phyloP scores from a whole-genome alignment of 2,329 filamentous ascomycete genomes.

The Aspergillus viridinutans region DNA sequence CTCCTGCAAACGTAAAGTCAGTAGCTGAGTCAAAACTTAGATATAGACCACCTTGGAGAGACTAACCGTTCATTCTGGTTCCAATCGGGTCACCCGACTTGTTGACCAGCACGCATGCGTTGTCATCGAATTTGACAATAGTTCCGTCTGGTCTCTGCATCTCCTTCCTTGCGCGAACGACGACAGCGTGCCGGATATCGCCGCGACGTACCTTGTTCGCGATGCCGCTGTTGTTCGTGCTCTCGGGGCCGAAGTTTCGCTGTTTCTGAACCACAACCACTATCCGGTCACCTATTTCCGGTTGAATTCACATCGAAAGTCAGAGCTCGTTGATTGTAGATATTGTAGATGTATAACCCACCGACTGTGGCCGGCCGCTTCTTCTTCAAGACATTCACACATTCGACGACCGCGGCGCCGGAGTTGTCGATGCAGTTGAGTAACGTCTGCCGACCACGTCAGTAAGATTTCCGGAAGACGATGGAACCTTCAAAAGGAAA shows the following conservation, averaged over 20 bases:
- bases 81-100: constrained; percentile 95
- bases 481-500: neutral
- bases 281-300: constrained; percentile 75
- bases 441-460: constrained; percentile 63
- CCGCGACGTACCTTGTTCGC: constrained; percentile 94
- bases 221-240: constrained; percentile 66
- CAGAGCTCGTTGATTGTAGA: neutral
- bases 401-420: constrained; percentile 94
- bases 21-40: neutral
- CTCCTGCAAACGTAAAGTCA: constrained; percentile 48
- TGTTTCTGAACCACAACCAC: constrained; percentile 98
- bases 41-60: neutral
- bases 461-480: constrained; percentile 7
- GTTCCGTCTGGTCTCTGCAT: constrained; percentile 83
- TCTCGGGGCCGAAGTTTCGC: constrained; percentile 68
- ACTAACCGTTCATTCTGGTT: constrained; percentile 74
- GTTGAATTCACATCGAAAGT: neutral
- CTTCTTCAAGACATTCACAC: constrained; percentile 85
- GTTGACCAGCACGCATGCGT: constrained; percentile 95
- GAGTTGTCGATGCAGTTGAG: constrained; percentile 99
- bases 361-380: constrained; percentile 82
- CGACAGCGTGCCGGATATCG: constrained; percentile 92
- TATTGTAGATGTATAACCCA: constrained; percentile 43
- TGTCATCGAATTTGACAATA: constrained; percentile 92
- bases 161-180: constrained; percentile 88